Conservation (phyloP, 768 basidiomycete species). For the Floccularia luteovirens region DNA sequence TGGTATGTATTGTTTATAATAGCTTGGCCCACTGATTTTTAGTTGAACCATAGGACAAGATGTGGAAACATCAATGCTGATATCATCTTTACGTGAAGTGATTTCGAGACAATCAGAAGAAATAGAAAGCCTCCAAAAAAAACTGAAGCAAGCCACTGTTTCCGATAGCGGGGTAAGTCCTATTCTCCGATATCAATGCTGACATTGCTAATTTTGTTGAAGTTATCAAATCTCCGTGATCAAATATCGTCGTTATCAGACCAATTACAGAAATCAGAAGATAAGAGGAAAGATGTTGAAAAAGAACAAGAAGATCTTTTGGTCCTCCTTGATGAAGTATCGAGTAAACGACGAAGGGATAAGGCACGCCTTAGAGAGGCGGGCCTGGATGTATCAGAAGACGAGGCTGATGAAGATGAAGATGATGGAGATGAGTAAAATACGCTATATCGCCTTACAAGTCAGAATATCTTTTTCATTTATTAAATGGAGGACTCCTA, state of each 20-base stretch:
- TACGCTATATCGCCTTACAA: too few relatives aligned
- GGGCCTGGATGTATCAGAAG: constrained; percentile 87
- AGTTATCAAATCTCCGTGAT: constrained; percentile 38
- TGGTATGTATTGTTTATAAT: constrained; percentile 29
- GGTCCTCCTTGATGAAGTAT: constrained; percentile 89
- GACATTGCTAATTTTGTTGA: neutral
- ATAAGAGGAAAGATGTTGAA: constrained; percentile 74
- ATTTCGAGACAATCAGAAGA: constrained; percentile 79
- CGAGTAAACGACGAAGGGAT: constrained; percentile 76
- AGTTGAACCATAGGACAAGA: constrained; percentile 40
- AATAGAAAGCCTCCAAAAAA: constrained; percentile 58
- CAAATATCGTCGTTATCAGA: constrained; percentile 38
- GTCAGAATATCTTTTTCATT: too few relatives aligned
- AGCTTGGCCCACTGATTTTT: constrained; percentile 2
- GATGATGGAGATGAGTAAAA: constrained; percentile 34
- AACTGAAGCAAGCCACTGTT: constrained; percentile 35
- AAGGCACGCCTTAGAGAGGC: constrained; percentile 69
- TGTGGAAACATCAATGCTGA: constrained; percentile 73
- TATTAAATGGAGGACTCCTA: too few relatives aligned
- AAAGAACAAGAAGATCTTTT: constrained; percentile 96
- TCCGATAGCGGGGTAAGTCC: constrained; percentile 11
- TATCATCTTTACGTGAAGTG: constrained; percentile 77
- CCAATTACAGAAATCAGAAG: constrained; percentile 45
- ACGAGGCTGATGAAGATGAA: constrained; percentile 74
- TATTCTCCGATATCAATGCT: neutral